phyloP scores from a whole-genome alignment of 345 rosid genomes.

The Mangifera indica region DNA sequence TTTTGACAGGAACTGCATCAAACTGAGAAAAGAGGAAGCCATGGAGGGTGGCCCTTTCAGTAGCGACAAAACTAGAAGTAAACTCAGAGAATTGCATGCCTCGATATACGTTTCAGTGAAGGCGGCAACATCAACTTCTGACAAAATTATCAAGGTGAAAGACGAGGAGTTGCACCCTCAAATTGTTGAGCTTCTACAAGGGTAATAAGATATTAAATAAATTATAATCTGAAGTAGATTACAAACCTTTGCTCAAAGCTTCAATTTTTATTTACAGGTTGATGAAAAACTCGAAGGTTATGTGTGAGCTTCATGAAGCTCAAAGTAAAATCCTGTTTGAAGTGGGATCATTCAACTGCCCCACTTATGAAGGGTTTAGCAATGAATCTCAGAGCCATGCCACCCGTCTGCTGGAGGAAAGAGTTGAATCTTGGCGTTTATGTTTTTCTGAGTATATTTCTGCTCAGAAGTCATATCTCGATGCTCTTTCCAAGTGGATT shows the following conservation, averaged over 20 bases:
- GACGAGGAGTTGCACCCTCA: slow-evolving; percentile 54
- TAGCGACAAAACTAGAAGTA: slow-evolving; percentile 29
- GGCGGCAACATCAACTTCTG: slow-evolving; percentile 38
- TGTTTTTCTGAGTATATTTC: slow-evolving; percentile 33
- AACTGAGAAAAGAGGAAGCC: slow-evolving; percentile 11
- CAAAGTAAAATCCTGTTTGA: slow-evolving; percentile 38
- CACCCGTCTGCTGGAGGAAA: slow-evolving; percentile 35
- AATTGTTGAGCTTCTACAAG: slow-evolving; percentile 38
- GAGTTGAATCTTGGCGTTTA: no score
- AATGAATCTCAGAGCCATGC: slow-evolving; percentile 41
- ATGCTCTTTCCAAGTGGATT: slow-evolving; percentile 44
- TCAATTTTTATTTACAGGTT: slow-evolving; percentile 30
- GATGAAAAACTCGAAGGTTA: slow-evolving; percentile 38
- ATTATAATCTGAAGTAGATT: no score
- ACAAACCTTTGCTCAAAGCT: not conserved
- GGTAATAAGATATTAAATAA: slow-evolving; percentile 28
- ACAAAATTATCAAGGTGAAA: slow-evolving; percentile 38
- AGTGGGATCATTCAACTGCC: slow-evolving; percentile 31
- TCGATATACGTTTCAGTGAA: slow-evolving; percentile 37
- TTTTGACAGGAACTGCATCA: slow-evolving; percentile 32
- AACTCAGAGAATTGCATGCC: slow-evolving; percentile 30
- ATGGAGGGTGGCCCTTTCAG: slow-evolving; percentile 14
- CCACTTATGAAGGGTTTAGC: slow-evolving; percentile 25
- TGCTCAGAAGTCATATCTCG: slow-evolving; percentile 40
- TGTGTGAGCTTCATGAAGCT: slow-evolving; percentile 39